These are phyloP conservation scores for Holtermanniella nyarrowii DNA, from an alignment of 768 basidiomycete species.

Conservation along the genomic window DNA sequence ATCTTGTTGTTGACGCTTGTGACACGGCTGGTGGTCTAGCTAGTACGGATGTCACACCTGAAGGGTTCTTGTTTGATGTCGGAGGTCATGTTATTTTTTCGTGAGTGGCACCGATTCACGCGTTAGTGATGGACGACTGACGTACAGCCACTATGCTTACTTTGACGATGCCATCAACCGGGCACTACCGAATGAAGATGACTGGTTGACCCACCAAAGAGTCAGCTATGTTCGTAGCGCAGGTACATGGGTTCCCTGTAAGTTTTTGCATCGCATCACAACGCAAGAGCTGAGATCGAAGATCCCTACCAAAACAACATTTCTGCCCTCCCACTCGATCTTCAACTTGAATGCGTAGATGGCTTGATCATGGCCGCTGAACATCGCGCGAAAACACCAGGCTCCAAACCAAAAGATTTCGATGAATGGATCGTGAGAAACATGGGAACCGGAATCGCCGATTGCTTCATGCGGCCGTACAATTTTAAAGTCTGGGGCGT, in stretches of 20 bases:
- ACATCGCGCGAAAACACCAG: slow-evolving; percentile 23
- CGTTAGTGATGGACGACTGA: not conserved
- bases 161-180: slow-evolving; percentile 42
- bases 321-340: slow-evolving; percentile 39
- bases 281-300: not conserved
- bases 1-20: slow-evolving; percentile 36
- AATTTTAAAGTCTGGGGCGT: slow-evolving; percentile 45
- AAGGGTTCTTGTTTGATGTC: slow-evolving; percentile 44
- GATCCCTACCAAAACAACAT: slow-evolving; percentile 42
- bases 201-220: slow-evolving; percentile 43
- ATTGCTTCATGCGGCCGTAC: slow-evolving; percentile 43
- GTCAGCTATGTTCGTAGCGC: slow-evolving; percentile 41
- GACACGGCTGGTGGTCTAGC: slow-evolving; percentile 40
- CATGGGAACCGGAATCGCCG: slow-evolving; percentile 42
- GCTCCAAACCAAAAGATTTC: slow-evolving; percentile 38
- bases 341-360: slow-evolving; percentile 41
- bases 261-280: too few relatives aligned
- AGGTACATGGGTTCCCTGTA: slow-evolving; percentile 41
- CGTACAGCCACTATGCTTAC: slow-evolving; percentile 40
- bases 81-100: slow-evolving; percentile 44
- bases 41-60: slow-evolving; percentile 38
- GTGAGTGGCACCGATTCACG: slow-evolving; percentile 8
- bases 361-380: slow-evolving; percentile 42
- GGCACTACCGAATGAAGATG: slow-evolving; percentile 40
- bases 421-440: slow-evolving; percentile 43